Evolutionary conservation across 1,284 basidiomycete genomes (phyloP).

Genomic region (Moniliophthora roreri): DNA sequence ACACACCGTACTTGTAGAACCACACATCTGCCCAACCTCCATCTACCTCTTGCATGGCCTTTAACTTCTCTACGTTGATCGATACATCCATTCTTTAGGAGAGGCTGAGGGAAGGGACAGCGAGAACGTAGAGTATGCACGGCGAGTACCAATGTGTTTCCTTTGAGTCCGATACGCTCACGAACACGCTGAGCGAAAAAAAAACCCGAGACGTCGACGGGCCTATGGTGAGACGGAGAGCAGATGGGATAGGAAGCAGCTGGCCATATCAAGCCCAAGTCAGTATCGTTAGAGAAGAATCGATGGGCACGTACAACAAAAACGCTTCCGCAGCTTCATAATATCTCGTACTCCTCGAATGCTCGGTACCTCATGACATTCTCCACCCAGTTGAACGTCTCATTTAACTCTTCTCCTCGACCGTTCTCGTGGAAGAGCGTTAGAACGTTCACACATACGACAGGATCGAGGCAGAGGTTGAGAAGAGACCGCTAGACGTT

Average conservation of each 20-base stretch:
- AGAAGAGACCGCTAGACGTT: slow-evolving; percentile 44
- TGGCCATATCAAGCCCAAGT: not conserved
- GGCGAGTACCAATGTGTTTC: slow-evolving; percentile 42
- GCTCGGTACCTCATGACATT: slow-evolving; percentile 50
- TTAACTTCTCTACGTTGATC: slow-evolving; percentile 29
- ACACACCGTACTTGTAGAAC: slow-evolving; percentile 40
- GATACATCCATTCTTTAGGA: slow-evolving; percentile 26
- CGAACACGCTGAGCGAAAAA: slow-evolving; percentile 43
- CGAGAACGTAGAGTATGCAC: slow-evolving; percentile 34
- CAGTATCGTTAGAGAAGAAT: slow-evolving; percentile 29
- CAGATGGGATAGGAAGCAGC: slow-evolving; percentile 50
- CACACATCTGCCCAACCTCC: slow-evolving; percentile 38
- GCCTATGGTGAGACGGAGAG: slow-evolving; percentile 34
- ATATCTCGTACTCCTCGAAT: slow-evolving; percentile 56
- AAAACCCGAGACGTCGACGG: slow-evolving; percentile 33
- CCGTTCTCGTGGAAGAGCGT: slow-evolving; percentile 49
- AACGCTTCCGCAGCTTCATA: slow-evolving; percentile 46
- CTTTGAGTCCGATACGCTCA: slow-evolving; percentile 51
- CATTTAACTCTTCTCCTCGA: slow-evolving; percentile 43
- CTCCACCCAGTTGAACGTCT: slow-evolving; percentile 51
- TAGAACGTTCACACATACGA: slow-evolving; percentile 53
- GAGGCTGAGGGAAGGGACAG: slow-evolving; percentile 7
- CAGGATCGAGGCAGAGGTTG: slow-evolving; percentile 48
- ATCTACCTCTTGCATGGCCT: slow-evolving; percentile 35
- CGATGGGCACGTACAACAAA: slow-evolving; percentile 32